Evolutionary conservation across 495 filamentous ascomycete species (phyloP).

Genomic region (Daldinia loculata): DNA sequence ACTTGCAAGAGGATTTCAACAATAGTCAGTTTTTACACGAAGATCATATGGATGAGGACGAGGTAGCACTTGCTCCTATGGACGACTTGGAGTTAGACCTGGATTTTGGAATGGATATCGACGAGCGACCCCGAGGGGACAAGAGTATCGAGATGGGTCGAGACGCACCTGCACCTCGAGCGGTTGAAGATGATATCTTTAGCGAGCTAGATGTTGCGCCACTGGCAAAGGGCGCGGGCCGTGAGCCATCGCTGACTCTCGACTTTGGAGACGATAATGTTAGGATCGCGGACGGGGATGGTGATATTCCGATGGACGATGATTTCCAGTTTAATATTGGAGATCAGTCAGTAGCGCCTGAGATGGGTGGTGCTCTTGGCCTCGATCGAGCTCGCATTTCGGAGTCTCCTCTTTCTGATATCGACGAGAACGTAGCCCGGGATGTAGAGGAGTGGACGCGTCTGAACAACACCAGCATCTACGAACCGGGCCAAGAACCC

Average conservation of each 20-base stretch:
- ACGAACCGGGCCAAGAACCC: slow-evolving; percentile 60
- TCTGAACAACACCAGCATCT: slow-evolving; percentile 60
- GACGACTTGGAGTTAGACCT: slow-evolving; percentile 65
- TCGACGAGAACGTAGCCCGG: slow-evolving; percentile 64
- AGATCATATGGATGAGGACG: slow-evolving; percentile 63
- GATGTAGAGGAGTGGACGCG: slow-evolving; percentile 64
- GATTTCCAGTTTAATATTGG: slow-evolving; percentile 62
- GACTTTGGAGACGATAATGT: slow-evolving; percentile 62
- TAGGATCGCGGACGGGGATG: slow-evolving; percentile 65
- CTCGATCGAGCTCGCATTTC: slow-evolving; percentile 66
- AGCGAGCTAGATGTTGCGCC: slow-evolving; percentile 67
- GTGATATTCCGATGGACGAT: slow-evolving; percentile 70
- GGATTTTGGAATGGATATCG: slow-evolving; percentile 67
- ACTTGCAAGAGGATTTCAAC: slow-evolving; percentile 65
- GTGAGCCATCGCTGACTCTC: slow-evolving; percentile 55
- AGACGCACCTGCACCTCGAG: slow-evolving; percentile 73
- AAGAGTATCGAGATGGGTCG: slow-evolving; percentile 85
- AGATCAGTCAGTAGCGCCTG: slow-evolving; percentile 58
- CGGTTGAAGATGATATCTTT: slow-evolving; percentile 75
- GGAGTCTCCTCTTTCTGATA: slow-evolving; percentile 74
- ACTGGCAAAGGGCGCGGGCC: slow-evolving; percentile 56
- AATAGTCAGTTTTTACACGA: slow-evolving; percentile 76
- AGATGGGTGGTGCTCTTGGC: slow-evolving; percentile 49
- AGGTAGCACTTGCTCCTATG: slow-evolving; percentile 59
- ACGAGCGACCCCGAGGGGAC: slow-evolving; percentile 56